Percentiles rank a stretch among this genome's conserved stretches.
Conservation (phyloP, 768 basidiomycete species). For the Lepiota brunneoincarnata region DNA sequence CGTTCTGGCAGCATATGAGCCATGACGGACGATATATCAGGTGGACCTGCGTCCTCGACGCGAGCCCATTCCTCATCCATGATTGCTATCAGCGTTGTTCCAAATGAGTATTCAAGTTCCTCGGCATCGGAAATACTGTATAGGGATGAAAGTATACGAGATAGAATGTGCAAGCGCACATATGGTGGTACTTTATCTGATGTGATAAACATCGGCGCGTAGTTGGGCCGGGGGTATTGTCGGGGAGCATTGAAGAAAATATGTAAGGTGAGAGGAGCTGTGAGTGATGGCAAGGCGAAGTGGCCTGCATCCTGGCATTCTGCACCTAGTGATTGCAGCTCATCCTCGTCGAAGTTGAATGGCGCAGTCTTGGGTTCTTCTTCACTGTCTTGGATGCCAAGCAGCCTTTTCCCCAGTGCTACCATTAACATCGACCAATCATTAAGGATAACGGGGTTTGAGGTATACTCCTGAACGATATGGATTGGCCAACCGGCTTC, state of each 20-base stretch:
- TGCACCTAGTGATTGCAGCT: slow-evolving; percentile 58
- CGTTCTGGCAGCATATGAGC: slow-evolving; percentile 48
- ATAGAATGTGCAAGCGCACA: slow-evolving; percentile 79
- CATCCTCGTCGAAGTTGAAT: slow-evolving; percentile 38
- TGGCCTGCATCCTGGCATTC: slow-evolving; percentile 42
- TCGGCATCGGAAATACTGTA: slow-evolving; percentile 46
- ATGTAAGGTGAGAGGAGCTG: slow-evolving; percentile 63
- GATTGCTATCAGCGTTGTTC: slow-evolving; percentile 65
- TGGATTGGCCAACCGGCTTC: slow-evolving; percentile 81
- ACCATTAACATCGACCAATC: slow-evolving; percentile 56
- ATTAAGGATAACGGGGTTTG: slow-evolving; percentile 35
- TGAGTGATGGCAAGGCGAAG: slow-evolving; percentile 61
- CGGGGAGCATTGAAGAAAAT: slow-evolving; percentile 53
- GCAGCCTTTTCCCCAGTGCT: slow-evolving; percentile 49
- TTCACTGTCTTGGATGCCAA: slow-evolving; percentile 37
- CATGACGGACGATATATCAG: slow-evolving; percentile 69
- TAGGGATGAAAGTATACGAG: slow-evolving; percentile 57
- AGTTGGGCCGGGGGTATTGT: slow-evolving; percentile 39
- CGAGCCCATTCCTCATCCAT: slow-evolving; percentile 70
- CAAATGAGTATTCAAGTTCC: slow-evolving; percentile 69
- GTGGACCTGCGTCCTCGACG: slow-evolving; percentile 69
- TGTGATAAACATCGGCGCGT: slow-evolving; percentile 73
- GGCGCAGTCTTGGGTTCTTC: slow-evolving; percentile 15
- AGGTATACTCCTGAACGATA: slow-evolving; percentile 55
- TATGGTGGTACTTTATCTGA: slow-evolving; percentile 73